phyloP scores from a whole-genome alignment of 23 red algal species.

The Chondrus crispus region DNA sequence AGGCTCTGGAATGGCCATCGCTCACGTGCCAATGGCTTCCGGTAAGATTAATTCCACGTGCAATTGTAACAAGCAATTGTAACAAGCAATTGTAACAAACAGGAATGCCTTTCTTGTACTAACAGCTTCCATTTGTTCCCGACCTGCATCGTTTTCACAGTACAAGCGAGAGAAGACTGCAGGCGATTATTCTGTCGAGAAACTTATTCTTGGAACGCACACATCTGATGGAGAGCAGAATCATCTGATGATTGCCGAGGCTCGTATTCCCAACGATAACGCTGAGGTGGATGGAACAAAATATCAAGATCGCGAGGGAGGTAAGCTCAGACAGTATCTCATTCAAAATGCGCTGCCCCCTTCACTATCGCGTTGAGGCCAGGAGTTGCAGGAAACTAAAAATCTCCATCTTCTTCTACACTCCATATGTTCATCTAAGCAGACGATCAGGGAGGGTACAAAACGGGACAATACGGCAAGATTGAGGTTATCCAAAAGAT shows the following conservation, averaged over 20 bases:
- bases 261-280: conserved; percentile 77
- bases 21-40: conserved; percentile 97
- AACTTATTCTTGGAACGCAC: conserved; percentile 93
- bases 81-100: too few relatives aligned
- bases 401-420: too few relatives aligned
- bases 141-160: background rate
- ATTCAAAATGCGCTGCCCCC: background rate
- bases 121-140: background rate
- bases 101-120: background rate
- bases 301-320: conserved; percentile 63
- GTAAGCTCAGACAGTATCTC: background rate
- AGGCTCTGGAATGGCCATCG: conserved; percentile 99
- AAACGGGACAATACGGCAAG: conserved; percentile 62
- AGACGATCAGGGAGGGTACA: conserved; percentile 81
- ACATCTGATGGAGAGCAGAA: conserved; percentile 96
- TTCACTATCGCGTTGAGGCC: too few relatives aligned
- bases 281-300: conserved; percentile 76
- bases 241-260: conserved; percentile 94
- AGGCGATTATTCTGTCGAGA: conserved; percentile 75
- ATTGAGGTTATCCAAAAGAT: conserved; percentile 96
- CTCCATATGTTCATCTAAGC: background rate
- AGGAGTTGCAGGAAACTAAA: too few relatives aligned
- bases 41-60: background rate
- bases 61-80: background rate
- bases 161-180: conserved; percentile 65